These are phyloP conservation scores for Zostera marina DNA, from an alignment of 116 monocot genomes.

Conservation along the genomic window DNA sequence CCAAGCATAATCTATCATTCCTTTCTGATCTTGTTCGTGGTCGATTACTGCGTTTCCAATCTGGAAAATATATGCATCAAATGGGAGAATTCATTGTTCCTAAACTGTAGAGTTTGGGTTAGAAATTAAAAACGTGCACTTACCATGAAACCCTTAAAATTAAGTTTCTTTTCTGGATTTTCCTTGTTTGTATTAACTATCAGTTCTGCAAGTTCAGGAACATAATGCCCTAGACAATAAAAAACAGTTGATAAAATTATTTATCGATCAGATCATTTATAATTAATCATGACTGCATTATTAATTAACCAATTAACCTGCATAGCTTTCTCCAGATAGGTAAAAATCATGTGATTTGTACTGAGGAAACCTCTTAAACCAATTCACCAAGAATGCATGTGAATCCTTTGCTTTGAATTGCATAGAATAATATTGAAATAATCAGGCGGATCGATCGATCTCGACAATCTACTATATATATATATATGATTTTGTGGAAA, in stretches of 20 bases:
- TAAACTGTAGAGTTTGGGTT: background rate
- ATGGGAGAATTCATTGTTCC: background rate
- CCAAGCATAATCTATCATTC: constrained; percentile 81
- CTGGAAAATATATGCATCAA: constrained; percentile 10
- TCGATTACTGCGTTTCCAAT: constrained; percentile 73
- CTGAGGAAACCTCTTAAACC: constrained; percentile 35
- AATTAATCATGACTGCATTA: background rate
- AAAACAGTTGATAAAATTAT: background rate
- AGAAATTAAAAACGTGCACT: background rate
- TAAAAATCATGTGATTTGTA: constrained; percentile 28
- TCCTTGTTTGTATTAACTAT: constrained; percentile 54
- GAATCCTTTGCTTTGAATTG: constrained; percentile 9
- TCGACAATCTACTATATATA: too few species aligned
- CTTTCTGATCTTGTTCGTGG: constrained; percentile 58
- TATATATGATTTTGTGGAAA: background rate
- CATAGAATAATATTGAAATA: too few species aligned
- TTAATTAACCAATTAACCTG: constrained; percentile 6
- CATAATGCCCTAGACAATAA: constrained; percentile 51
- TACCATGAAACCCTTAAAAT: constrained; percentile 77
- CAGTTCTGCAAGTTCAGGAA: constrained; percentile 73
- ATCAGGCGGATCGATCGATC: too few species aligned
- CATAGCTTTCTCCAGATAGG: constrained; percentile 33
- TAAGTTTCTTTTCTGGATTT: constrained; percentile 30
- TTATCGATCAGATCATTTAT: background rate
- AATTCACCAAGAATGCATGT: constrained; percentile 23